Base-by-base conservation (phyloP, 2,329 filamentous ascomycete species). In the Pseudogymnoascus sp. region DNA sequence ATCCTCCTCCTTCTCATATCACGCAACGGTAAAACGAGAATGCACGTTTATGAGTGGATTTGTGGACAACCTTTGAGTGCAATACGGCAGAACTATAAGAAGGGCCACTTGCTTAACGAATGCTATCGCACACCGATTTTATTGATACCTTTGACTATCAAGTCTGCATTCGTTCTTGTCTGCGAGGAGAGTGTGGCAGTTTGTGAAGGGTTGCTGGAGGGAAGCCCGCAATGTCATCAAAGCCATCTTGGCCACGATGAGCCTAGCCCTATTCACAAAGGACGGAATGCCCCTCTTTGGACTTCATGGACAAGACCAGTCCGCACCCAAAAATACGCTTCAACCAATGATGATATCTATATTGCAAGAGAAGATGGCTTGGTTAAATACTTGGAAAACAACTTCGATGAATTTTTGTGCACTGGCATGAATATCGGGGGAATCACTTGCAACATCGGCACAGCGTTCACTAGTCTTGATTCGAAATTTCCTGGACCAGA, bases 311-410 rank as follows among this genome's bases (percentile, higher is more conserved):
- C 91, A 28, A 84, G 90, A 64, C 89, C 92, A 1, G 82, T 85
- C 64, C 86, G 93, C 6, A 62, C 86, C 23, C 81, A 81, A 64
- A 75, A 78, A 11, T 88, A 88, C 67, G 83, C 83, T 61, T 77
- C 82, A 61, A 81, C 78, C 16, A 85, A 87, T 37, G 95, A 97
- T 70, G 86, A 88, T 64, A 86, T 97, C 59, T 96, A 95, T 71
- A 78, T 99, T 14, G 90, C 89, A 9, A 86, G 93, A 62, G 93
- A 97, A 75, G 93, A 97, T 71, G 95, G 95, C 2, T 79, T 87
- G 59, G 81, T 97, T 8, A 83, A 87, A 61, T 90, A 88, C 66
- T 75, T 93, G 4, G 87, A 91, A 67, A 85, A 91, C 63, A 83
- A 84, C 45, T 74, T 75, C 5, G 78, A 78, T 65, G 82, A 80